A percentile compares a stretch with the other conserved stretches of the same genome.
phyloP scores from a whole-genome alignment of 2,329 filamentous ascomycete genomes.

The Emmonsiellopsis sp. region DNA sequence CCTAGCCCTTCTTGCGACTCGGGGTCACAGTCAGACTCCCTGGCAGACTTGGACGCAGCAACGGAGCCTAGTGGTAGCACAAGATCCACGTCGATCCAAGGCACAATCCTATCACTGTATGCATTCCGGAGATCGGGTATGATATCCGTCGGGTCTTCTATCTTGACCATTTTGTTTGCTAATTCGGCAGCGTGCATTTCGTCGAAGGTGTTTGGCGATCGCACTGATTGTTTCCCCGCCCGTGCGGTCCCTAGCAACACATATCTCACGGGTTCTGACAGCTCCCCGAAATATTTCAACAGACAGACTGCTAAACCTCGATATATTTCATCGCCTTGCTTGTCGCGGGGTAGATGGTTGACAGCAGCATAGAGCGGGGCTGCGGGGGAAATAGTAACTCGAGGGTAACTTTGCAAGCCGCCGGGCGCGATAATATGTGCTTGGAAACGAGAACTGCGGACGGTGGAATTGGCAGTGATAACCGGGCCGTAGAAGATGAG shows the following conservation, averaged over 20 bases:
- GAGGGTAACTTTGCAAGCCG: constrained; percentile 80
- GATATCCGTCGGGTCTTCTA: constrained; percentile 66
- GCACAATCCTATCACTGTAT: constrained; percentile 70
- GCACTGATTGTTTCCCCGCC: constrained; percentile 47
- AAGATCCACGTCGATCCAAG: constrained; percentile 79
- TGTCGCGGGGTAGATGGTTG: constrained; percentile 79
- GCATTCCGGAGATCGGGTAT: constrained; percentile 64
- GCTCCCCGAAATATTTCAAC: constrained; percentile 86
- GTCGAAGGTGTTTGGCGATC: constrained; percentile 63
- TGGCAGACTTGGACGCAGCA: constrained; percentile 37
- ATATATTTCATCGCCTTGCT: constrained; percentile 90
- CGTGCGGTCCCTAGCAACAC: constrained; percentile 51
- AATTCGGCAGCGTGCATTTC: constrained; percentile 90
- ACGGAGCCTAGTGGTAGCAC: constrained; percentile 73
- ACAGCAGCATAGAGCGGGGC: constrained; percentile 87
- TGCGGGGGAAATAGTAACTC: constrained; percentile 85
- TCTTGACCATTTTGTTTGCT: constrained; percentile 71
- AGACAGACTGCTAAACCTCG: constrained; percentile 85
- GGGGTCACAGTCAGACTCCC: constrained; percentile 53
- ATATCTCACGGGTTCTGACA: constrained; percentile 66
- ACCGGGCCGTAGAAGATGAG: constrained; percentile 89
- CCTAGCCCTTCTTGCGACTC: constrained; percentile 46
- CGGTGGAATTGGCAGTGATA: constrained; percentile 75
- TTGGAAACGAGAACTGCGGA: constrained; percentile 88
- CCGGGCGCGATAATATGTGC: constrained; percentile 84